Evolutionary conservation across 163 green algal species (phyloP).

Genomic region (Coccomyxa subellipsoidea): DNA sequence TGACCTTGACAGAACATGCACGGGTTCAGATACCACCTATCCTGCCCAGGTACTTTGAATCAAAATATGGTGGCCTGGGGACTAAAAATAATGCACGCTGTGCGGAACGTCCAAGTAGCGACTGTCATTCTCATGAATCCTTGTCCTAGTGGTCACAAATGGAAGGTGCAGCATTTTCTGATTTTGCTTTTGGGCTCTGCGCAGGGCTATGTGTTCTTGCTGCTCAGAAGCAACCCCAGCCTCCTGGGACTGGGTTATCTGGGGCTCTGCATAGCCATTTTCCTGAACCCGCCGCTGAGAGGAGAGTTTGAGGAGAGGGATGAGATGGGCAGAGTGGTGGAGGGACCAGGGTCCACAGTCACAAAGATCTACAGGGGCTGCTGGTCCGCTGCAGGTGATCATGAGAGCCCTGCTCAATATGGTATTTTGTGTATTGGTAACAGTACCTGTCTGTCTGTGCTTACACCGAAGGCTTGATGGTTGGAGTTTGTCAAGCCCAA

Average conservation of each 20-base stretch:
- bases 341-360: neutral
- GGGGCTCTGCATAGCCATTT: slow-evolving; percentile 23
- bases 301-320: neutral
- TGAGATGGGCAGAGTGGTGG: neutral
- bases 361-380: neutral
- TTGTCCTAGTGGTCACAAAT: neutral
- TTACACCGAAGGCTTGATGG: no score
- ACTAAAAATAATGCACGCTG: no score
- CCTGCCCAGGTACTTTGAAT: no score
- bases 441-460: no score
- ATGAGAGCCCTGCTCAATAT: neutral
- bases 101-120: no score
- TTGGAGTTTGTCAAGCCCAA: no score
- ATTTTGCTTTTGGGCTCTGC: no score
- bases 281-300: slow-evolving; percentile 24
- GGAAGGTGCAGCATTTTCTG: no score
- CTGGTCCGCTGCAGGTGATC: neutral
- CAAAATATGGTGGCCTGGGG: no score
- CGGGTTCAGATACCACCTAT: no score
- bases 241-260: slow-evolving; percentile 43
- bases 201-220: slow-evolving; percentile 38
- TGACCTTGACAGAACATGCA: no score
- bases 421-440: no score
- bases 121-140: neutral
- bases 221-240: slow-evolving; percentile 32